Base-by-base conservation (phyloP, 1,139 yeast species). In the Lodderomyces oxycetoniae region DNA sequence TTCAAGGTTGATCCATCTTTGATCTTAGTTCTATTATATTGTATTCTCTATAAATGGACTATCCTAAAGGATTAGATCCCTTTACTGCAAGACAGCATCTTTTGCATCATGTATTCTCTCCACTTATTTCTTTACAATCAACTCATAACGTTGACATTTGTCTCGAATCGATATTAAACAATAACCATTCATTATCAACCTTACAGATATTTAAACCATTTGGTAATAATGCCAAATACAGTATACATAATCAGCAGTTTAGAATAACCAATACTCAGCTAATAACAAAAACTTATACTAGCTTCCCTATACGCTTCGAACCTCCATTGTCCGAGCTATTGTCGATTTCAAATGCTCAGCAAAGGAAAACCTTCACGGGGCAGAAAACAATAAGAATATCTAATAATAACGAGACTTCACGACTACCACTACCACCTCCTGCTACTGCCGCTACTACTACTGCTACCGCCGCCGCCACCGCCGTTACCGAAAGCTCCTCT, bases 111-210 rank as follows among this genome's bases (percentile, higher is more conserved):
- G 67, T 79, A 9, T 72, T 71, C 41, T 70, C 79, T 17, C 89
- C 89, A 11, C 59, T 70, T 29, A 62, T 80, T 12, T 67, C 83
- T 1, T 65, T 79, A 6, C 68, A 68, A 17, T 63, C 79, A 4
- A 69, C 85, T 0, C 63, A 52, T 26, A 69, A 65, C 41, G 75
- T 78, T 3, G 80, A 78, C 37, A 48, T 54, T 11, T 47, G 72
- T 9, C 61, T 77, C 21, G 67, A 61, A 41, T 53, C 58, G 6
- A 58, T 63, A 5, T 40, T 55, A 48, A 57, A 34, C 42, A 14
- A 34, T 42, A 48, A 48, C 39, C 48, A 47, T 6, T 31, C 30
- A 13, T 21, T 30, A 21, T 57, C 67, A 16, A 41, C 57, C 6
- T 53, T 67, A 34, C 64, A 56, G 46, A 47, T 67, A 15, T 48